Percentiles rank a stretch among this genome's conserved stretches.
Conservation (phyloP, 164 flowering plant species). For the Aristolochia fimbriata region DNA sequence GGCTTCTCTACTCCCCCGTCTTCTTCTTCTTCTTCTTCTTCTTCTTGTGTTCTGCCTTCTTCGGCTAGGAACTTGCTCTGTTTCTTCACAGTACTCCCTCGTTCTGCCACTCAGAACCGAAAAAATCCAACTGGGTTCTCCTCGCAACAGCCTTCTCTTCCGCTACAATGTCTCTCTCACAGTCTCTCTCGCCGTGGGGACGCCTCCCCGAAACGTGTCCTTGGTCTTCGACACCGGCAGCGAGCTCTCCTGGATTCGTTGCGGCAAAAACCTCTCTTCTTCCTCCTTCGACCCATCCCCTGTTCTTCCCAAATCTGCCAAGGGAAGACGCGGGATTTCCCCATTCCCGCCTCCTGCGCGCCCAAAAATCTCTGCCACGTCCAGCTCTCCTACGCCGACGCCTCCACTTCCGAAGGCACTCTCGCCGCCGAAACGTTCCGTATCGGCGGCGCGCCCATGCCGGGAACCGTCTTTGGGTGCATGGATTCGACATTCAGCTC, state of each 20-base stretch:
- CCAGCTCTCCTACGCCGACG: conserved; percentile 63
- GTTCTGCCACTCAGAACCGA: conserved; percentile 50
- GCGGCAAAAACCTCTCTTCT: conserved; percentile 29
- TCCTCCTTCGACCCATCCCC: conserved; percentile 52
- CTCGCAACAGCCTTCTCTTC: conserved; percentile 48
- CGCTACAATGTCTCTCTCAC: conserved; percentile 58
- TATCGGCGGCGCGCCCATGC: conserved; percentile 21
- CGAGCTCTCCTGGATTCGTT: conserved; percentile 76
- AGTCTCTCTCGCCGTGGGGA: conserved; percentile 54
- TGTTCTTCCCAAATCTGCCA: conserved; percentile 54
- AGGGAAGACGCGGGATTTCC: conserved; percentile 45
- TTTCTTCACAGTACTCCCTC: conserved; percentile 18
- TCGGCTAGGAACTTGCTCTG: not conserved
- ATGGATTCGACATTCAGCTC: conserved; percentile 40
- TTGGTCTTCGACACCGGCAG: conserved; percentile 93
- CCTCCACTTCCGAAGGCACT: conserved; percentile 56
- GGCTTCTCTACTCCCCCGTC: not conserved
- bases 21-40: conserved; percentile 2
- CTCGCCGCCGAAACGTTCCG: conserved; percentile 59
- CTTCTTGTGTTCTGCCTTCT: conserved; percentile 5
- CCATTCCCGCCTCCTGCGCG: conserved; percentile 61
- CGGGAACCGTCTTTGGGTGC: conserved; percentile 60
- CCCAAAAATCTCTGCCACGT: conserved; percentile 54
- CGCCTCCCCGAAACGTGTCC: conserved; percentile 65
- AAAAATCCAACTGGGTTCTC: conserved; percentile 20